These are phyloP conservation scores for Colletotrichum eremochloae DNA, from an alignment of 2,329 filamentous ascomycete genomes.

Conservation along the genomic window DNA sequence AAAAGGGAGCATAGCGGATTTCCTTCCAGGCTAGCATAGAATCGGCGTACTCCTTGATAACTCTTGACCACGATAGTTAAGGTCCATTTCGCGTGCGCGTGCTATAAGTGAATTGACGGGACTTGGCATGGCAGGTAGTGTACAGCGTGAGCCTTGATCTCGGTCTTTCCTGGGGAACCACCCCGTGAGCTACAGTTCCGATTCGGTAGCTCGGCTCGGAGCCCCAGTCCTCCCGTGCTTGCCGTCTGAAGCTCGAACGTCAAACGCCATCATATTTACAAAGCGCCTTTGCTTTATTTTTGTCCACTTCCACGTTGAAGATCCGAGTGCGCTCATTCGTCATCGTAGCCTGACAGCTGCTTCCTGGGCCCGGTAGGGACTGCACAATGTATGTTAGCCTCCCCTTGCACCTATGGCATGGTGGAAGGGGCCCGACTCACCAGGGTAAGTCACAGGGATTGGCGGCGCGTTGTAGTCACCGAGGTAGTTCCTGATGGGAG, in stretches of 20 bases:
- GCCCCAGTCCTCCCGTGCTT: constrained; percentile 17
- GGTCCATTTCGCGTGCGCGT: constrained; percentile 13
- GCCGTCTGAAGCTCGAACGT: constrained; percentile 43
- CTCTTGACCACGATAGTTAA: neutral
- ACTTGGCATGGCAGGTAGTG: constrained; percentile 31
- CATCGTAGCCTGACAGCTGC: constrained; percentile 71
- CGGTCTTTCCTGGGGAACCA: constrained; percentile 5
- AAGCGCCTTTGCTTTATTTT: constrained; percentile 3
- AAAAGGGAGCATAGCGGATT: constrained; percentile 41
- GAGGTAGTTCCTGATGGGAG: constrained; percentile 78
- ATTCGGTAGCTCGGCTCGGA: constrained; percentile 12
- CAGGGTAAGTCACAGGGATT: constrained; percentile 91
- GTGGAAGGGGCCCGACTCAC: constrained; percentile 67
- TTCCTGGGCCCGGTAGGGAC: constrained; percentile 72
- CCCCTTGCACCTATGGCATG: neutral
- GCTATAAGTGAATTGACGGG: constrained; percentile 16
- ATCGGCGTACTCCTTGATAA: constrained; percentile 31
- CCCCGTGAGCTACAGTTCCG: constrained; percentile 6
- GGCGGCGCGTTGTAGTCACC: constrained; percentile 80
- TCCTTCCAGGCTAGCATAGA: constrained; percentile 31
- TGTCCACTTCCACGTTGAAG: neutral
- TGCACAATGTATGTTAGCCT: constrained; percentile 47
- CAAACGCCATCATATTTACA: constrained; percentile 47
- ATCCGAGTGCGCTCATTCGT: constrained; percentile 54
- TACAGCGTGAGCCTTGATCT: constrained; percentile 28